A percentile compares a stretch with the other conserved stretches of the same genome.
phyloP scores from a whole-genome alignment of 257 asterid species.

The Striga asiatica region DNA sequence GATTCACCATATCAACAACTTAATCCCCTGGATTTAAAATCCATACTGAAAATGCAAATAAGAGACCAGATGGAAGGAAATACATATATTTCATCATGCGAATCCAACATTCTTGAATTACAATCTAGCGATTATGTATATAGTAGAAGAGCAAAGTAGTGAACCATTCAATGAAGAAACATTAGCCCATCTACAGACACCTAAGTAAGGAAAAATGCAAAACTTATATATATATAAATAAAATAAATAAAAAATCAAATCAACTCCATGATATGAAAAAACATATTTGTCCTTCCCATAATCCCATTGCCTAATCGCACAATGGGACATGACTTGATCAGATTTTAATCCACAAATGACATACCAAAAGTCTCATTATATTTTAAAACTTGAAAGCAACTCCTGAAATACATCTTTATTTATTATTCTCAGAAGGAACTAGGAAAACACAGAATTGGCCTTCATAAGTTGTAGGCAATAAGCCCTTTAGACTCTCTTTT shows the following conservation, averaged over 20 bases:
- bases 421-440: neutral
- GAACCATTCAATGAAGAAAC: neutral
- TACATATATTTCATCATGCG: neutral
- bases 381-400: neutral
- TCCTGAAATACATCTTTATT: neutral
- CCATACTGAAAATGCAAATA: neutral
- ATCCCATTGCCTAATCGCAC: neutral
- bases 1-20: neutral
- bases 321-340: neutral
- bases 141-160: neutral
- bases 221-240: no score
- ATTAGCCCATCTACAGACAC: neutral
- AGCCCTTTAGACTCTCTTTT: neutral
- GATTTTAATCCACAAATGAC: constrained; percentile 1
- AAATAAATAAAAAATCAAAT: neutral
- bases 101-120: neutral
- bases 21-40: neutral
- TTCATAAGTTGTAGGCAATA: neutral
- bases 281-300: no score
- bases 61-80: no score
- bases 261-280: neutral
- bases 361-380: neutral
- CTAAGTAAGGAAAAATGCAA: neutral
- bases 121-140: neutral
- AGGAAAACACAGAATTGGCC: neutral